phyloP scores from a whole-genome alignment of 371 early-diverging fungal genomes.

The Rhizomucor pusillus region DNA sequence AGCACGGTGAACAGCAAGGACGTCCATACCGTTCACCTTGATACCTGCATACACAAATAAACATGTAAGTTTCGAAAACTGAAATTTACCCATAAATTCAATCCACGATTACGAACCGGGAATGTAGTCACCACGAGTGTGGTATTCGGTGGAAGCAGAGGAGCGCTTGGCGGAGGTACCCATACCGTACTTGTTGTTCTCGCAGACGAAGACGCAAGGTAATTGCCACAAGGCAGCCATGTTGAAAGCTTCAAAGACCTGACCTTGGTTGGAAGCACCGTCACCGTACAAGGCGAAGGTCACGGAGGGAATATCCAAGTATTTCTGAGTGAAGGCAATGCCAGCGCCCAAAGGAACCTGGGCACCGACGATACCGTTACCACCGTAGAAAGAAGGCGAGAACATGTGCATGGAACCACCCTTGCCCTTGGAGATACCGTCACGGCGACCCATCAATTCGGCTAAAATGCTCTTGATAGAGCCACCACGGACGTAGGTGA shows the following conservation, averaged over 20 bases:
- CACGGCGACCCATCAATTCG: constrained; percentile 86
- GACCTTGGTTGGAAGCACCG: constrained; percentile 99
- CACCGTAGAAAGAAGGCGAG: constrained; percentile 96
- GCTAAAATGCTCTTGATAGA: constrained; percentile 74
- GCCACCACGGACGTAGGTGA: constrained; percentile 91
- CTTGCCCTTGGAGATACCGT: constrained; percentile 96
- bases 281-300: constrained; percentile 97
- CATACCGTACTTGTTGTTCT: constrained; percentile 99
- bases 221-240: constrained; percentile 99
- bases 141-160: constrained; percentile 94
- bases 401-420: constrained; percentile 99
- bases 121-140: constrained; percentile 94
- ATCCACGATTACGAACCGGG: too few species aligned
- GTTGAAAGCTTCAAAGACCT: constrained; percentile 99
- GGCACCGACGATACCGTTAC: constrained; percentile 99
- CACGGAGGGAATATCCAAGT: constrained; percentile 72
- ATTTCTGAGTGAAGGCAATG: constrained; percentile 96
- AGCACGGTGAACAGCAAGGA: constrained; percentile 89
- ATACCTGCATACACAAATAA: too few species aligned
- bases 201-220: constrained; percentile 96
- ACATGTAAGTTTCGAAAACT: too few species aligned
- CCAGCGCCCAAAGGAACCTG: constrained; percentile 99
- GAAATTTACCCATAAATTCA: too few species aligned
- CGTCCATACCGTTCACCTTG: constrained; percentile 94
- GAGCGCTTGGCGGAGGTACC: constrained; percentile 93